Evolutionary conservation across 352 stramenopile genomes (phyloP), one percentile per base, ranked within the genome.

Genomic region (Phytophthora brassicae): DNA sequence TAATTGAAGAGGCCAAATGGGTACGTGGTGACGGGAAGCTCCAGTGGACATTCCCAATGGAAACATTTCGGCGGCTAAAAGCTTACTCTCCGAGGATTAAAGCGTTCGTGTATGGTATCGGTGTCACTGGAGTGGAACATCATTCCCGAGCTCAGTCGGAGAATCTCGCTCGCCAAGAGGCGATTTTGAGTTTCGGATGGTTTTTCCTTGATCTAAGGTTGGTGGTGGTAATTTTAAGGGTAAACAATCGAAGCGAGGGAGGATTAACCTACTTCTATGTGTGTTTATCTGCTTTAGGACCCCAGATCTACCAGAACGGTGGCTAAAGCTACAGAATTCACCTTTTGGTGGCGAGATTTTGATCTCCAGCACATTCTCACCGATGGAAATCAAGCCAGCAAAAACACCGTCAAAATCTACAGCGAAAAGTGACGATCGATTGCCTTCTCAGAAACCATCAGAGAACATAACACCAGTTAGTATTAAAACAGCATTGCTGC

Each of bases 121-220:
- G 70, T 19, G 68, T 66, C 0, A 64, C 72, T 17, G 51, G 56
- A 13, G 38, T 44, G 0, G 65, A 60, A 5, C 54, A 63, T 7
- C 72, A 44, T 7, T 53, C 28, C 7, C 38, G 56, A 42, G 38
- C 26, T 24, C 55, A 56, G 45, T 64, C 42, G 47, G 56, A 67
- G 13, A 56, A 56, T 17, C 55, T 67, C 8, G 29, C 44, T 1
- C 60, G 42, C 24, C 55, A 67, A 54, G 47, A 68, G 33, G 62
- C 58, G 20, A 76, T 90, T 51, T 62, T 87, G 44, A 89, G 80
- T 45, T 81, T 88, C 47, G 84, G 84, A 4, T 94, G 83, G 82
- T 90, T 94, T 65, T 92, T 94, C 54, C 66, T 94, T 14, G 84
- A 94, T 36, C 47, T 94, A 4, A 81, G 84, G 81, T 90, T 28